Conservation (phyloP, 176 grass and related monocot species). For the Zoysia pacifica region DNA sequence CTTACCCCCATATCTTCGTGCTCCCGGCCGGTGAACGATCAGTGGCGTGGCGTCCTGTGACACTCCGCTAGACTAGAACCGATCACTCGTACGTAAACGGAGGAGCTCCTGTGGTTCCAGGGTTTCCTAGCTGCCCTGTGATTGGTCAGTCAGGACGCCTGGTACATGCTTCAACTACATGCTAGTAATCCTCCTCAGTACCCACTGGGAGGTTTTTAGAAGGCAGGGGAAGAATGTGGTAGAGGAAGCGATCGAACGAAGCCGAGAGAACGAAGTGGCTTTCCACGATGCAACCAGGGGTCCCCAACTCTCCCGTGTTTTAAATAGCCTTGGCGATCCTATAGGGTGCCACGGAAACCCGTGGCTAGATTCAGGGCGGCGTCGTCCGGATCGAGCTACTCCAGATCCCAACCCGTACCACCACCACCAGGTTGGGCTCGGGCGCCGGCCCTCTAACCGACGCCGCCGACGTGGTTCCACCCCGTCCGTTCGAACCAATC, state of each 20-base stretch:
- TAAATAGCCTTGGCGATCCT: constrained; percentile 46
- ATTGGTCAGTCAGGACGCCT: constrained; percentile 21
- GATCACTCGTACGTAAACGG: not conserved
- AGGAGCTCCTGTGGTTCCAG: not conserved
- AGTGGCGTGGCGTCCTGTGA: not conserved
- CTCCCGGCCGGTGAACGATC: not conserved
- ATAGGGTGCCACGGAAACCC: not conserved
- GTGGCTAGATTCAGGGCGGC: constrained; percentile 6
- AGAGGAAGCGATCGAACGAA: not conserved
- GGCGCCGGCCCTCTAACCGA: constrained; percentile 12
- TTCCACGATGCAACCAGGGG: constrained; percentile 29
- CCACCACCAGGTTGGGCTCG: constrained; percentile 22
- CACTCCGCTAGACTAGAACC: not conserved
- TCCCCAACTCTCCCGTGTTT: constrained; percentile 24
- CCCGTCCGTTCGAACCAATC: not conserved
- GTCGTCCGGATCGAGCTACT: not conserved
- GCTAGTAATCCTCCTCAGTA: not conserved
- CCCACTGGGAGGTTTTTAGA: constrained; percentile 1
- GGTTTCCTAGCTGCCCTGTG: constrained; percentile 37
- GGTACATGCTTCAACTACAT: not conserved
- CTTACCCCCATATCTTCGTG: constrained; percentile 47
- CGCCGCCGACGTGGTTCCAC: constrained; percentile 14
- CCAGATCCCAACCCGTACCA: not conserved
- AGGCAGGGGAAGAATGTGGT: constrained; percentile 2
- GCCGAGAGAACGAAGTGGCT: not conserved